Conservation (phyloP, 805 yeast species). For the Starmera quercuum region DNA sequence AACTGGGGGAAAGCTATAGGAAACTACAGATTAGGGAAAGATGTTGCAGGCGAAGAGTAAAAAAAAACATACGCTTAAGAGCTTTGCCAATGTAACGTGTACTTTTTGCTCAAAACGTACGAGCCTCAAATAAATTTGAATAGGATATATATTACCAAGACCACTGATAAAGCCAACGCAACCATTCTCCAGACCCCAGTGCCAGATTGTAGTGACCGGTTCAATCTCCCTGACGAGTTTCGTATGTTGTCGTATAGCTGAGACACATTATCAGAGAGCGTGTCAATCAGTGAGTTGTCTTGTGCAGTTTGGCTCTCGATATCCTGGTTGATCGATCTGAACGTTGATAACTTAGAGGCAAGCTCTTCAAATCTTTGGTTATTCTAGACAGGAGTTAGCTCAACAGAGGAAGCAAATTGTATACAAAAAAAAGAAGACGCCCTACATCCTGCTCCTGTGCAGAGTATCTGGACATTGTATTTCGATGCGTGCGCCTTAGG, state of each 20-base stretch:
- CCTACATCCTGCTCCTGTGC: slow-evolving; percentile 21
- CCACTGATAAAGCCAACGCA: slow-evolving; percentile 42
- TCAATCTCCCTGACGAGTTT: slow-evolving; percentile 41
- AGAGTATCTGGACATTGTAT: slow-evolving; percentile 20
- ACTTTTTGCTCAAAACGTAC: no score
- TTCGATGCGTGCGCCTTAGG: background rate
- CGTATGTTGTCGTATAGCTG: slow-evolving; percentile 40
- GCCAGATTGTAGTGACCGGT: slow-evolving; percentile 51
- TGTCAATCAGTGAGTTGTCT: slow-evolving; percentile 33
- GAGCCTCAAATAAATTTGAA: slow-evolving; percentile 40
- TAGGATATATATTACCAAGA: slow-evolving; percentile 52
- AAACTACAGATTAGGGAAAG: slow-evolving; percentile 79
- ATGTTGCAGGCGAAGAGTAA: slow-evolving; percentile 44
- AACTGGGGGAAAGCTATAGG: slow-evolving; percentile 96
- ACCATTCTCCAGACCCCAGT: slow-evolving; percentile 55
- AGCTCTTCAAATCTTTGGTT: slow-evolving; percentile 54
- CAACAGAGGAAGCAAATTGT: background rate
- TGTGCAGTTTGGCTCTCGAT: slow-evolving; percentile 58
- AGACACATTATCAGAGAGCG: slow-evolving; percentile 43
- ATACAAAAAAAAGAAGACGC: background rate
- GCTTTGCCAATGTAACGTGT: no score
- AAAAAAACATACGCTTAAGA: no score
- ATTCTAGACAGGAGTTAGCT: slow-evolving; percentile 31
- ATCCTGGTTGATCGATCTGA: slow-evolving; percentile 60
- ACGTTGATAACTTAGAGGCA: slow-evolving; percentile 57